These are phyloP conservation scores for Oryza glaberrima DNA, from an alignment of 176 grass and related monocot species.

Conservation along the genomic window DNA sequence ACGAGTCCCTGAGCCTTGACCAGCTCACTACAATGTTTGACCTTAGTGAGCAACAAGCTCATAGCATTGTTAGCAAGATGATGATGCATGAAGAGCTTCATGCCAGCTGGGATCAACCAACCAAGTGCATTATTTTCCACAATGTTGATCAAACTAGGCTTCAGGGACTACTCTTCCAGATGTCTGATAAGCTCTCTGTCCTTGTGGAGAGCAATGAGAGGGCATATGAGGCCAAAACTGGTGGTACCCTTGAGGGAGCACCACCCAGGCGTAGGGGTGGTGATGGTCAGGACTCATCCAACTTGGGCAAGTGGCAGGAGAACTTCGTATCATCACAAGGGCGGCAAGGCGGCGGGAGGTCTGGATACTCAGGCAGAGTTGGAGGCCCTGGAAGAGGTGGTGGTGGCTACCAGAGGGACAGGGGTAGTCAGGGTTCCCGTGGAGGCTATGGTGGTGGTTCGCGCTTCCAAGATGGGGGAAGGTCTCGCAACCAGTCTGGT, in stretches of 20 bases:
- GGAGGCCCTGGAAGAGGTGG: constrained; percentile 62
- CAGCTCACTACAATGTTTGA: constrained; percentile 92
- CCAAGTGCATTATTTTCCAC: constrained; percentile 84
- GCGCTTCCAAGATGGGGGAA: constrained; percentile 55
- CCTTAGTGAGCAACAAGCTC: constrained; percentile 63
- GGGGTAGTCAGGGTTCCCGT: constrained; percentile 56
- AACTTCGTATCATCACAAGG: constrained; percentile 62
- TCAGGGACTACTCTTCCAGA: constrained; percentile 87
- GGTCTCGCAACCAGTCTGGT: constrained; percentile 36
- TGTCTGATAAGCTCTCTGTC: constrained; percentile 84
- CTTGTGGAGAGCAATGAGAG: constrained; percentile 89
- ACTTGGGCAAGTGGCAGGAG: constrained; percentile 80
- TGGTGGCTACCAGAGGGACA: constrained; percentile 62
- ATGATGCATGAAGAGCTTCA: constrained; percentile 92
- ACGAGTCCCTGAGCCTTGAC: constrained; percentile 71
- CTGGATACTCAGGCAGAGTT: constrained; percentile 59
- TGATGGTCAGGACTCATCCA: constrained; percentile 60
- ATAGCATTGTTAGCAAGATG: constrained; percentile 93
- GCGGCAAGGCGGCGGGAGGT: constrained; percentile 59
- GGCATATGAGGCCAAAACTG: constrained; percentile 88
- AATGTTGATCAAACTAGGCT: constrained; percentile 89
- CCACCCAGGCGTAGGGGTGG: constrained; percentile 74
- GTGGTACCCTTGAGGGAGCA: constrained; percentile 77
- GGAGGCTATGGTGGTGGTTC: constrained; percentile 59
- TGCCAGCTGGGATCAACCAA: constrained; percentile 92